Evolutionary conservation across 1,284 basidiomycete genomes (phyloP).

Genomic region (Pseudozyma sp.): DNA sequence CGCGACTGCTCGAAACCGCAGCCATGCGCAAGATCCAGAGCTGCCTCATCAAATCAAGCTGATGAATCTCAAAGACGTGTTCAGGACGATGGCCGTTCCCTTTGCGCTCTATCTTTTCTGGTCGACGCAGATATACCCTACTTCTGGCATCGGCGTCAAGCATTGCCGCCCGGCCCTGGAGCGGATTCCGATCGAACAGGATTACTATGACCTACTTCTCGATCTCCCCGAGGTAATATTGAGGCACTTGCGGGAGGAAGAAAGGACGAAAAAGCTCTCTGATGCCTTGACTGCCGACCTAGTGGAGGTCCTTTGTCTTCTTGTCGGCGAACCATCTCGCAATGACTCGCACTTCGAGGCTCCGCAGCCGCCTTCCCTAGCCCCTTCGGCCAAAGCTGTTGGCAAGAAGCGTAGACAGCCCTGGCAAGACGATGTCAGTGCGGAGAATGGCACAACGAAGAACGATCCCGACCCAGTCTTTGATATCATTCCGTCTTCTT

Average conservation of each 20-base stretch:
- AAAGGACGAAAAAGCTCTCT: slow-evolving; percentile 6
- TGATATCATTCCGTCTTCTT: slow-evolving; percentile 33
- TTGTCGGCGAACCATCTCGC: slow-evolving; percentile 9
- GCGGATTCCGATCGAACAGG: slow-evolving; percentile 37
- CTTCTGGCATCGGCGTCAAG: slow-evolving; percentile 41
- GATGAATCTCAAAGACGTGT: slow-evolving; percentile 21
- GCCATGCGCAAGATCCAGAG: background rate
- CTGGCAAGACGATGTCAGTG: slow-evolving; percentile 4
- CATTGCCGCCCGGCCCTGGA: slow-evolving; percentile 38
- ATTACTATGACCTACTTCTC: slow-evolving; percentile 32
- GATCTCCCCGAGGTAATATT: slow-evolving; percentile 17
- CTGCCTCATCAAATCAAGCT: slow-evolving; percentile 1
- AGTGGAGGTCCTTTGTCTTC: slow-evolving; percentile 25
- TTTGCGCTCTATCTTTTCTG: slow-evolving; percentile 43
- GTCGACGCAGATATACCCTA: slow-evolving; percentile 33
- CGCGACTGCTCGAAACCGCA: background rate
- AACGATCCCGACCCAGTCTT: slow-evolving; percentile 8
- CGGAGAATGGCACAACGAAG: background rate
- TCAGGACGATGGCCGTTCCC: slow-evolving; percentile 20
- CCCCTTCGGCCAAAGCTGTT: background rate
- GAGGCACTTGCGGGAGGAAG: slow-evolving; percentile 24
- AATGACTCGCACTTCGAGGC: background rate
- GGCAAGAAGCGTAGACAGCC: background rate
- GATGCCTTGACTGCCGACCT: slow-evolving; percentile 25
- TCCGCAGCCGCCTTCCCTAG: background rate